Conservation (phyloP, 192 early-diverging fungal species). For the Piromyces sp. region DNA sequence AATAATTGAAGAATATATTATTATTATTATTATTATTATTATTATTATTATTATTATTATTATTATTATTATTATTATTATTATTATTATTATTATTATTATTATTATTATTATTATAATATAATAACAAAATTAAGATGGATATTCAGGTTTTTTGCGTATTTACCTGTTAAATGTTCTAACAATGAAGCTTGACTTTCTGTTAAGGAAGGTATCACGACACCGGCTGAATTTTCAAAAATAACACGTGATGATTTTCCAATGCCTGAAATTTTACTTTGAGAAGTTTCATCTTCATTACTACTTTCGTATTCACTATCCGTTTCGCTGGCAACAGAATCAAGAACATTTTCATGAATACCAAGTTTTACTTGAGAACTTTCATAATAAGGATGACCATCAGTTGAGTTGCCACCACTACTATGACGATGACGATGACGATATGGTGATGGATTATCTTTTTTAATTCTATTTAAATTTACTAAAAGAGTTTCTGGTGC, state of each 20-base stretch:
- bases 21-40: too few species aligned
- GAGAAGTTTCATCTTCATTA: conserved; percentile 11
- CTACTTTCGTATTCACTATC: conserved; percentile 23
- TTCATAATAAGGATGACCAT: conserved; percentile 9
- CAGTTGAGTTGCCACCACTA: conserved; percentile 2
- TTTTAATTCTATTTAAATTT: conserved; percentile 35
- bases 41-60: too few species aligned
- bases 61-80: too few species aligned
- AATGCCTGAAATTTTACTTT: background rate
- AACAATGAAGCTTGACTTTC: conserved; percentile 8
- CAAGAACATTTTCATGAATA: conserved; percentile 50
- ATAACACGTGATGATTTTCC: conserved; percentile 9
- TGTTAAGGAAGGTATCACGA: conserved; percentile 37
- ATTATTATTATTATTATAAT: too few species aligned
- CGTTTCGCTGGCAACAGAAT: conserved; percentile 27
- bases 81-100: too few species aligned
- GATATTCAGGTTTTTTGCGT: conserved; percentile 10
- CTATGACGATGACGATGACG: conserved; percentile 1
- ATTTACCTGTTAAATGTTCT: conserved; percentile 52
- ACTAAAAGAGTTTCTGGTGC: conserved; percentile 58
- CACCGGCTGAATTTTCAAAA: conserved; percentile 17
- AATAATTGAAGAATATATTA: too few species aligned
- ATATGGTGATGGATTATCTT: conserved; percentile 1
- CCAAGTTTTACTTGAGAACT: conserved; percentile 13
- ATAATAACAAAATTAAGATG: background rate